phyloP scores from a whole-genome alignment of 2,329 filamentous ascomycete species.

The Sphaerostilbella broomeana region DNA sequence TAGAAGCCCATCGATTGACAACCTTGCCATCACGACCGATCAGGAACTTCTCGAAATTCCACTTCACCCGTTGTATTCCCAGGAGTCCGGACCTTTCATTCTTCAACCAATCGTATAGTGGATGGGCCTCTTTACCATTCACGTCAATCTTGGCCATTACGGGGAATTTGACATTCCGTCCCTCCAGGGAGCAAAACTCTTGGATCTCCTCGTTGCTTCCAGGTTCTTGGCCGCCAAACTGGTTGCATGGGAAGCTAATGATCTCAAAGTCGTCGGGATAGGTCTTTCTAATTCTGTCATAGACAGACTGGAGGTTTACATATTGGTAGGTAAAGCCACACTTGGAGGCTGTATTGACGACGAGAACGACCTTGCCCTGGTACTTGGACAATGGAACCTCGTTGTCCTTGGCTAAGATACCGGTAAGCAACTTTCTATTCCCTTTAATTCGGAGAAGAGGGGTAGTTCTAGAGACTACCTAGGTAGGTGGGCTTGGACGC shows the following conservation, averaged over 20 bases:
- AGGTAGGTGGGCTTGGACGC: no score
- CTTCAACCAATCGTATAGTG: slow-evolving; percentile 56
- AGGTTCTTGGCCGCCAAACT: slow-evolving; percentile 88
- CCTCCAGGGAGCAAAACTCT: slow-evolving; percentile 85
- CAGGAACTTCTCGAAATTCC: slow-evolving; percentile 99
- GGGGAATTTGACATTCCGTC: slow-evolving; percentile 75
- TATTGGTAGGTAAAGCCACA: slow-evolving; percentile 98
- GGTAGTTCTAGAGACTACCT: no score
- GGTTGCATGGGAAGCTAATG: slow-evolving; percentile 97
- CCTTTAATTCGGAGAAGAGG: neutral
- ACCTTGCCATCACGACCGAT: slow-evolving; percentile 81
- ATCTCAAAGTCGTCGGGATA: slow-evolving; percentile 74
- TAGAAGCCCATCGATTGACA: slow-evolving; percentile 78
- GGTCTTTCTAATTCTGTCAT: slow-evolving; percentile 65
- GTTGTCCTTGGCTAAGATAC: slow-evolving; percentile 43
- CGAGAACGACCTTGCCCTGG: slow-evolving; percentile 86
- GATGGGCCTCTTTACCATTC: slow-evolving; percentile 61
- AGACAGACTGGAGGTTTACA: slow-evolving; percentile 81
- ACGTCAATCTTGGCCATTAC: slow-evolving; percentile 89
- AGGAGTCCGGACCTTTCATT: slow-evolving; percentile 70
- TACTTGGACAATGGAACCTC: slow-evolving; percentile 64
- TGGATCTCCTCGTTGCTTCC: slow-evolving; percentile 76
- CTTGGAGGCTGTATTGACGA: slow-evolving; percentile 97
- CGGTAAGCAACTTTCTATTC: neutral
- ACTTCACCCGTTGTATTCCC: slow-evolving; percentile 89